Percentiles rank a stretch among this genome's conserved stretches.
Conservation (phyloP, 1,284 basidiomycete genomes). For the Takashimella tepidaria region DNA sequence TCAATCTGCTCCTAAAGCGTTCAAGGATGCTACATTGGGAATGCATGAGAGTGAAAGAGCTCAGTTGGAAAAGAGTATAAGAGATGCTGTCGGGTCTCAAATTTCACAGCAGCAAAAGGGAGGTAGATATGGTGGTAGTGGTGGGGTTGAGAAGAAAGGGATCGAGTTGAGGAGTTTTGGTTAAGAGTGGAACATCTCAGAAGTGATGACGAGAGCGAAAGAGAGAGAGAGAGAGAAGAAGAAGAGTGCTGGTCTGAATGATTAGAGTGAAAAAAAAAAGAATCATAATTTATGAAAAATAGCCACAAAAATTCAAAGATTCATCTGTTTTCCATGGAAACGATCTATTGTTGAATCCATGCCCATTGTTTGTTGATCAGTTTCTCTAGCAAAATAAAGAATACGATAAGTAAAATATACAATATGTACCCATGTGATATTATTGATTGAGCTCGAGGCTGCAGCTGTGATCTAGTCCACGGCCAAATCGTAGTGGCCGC, state of each 20-base stretch:
- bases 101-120: slow-evolving; percentile 32
- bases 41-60: slow-evolving; percentile 61
- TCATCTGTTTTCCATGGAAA: not conserved
- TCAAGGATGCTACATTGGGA: slow-evolving; percentile 77
- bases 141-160: slow-evolving; percentile 26
- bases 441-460: too few species aligned
- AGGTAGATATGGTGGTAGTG: slow-evolving; percentile 40
- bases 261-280: not conserved
- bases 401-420: too few species aligned
- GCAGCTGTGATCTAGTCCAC: too few species aligned
- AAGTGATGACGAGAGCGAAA: not conserved
- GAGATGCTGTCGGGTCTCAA: slow-evolving; percentile 62
- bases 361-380: too few species aligned
- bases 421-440: too few species aligned
- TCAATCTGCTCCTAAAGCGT: slow-evolving; percentile 64
- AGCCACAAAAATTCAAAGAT: not conserved
- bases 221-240: not conserved
- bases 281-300: not conserved
- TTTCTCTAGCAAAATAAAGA: too few species aligned
- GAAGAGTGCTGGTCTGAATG: not conserved
- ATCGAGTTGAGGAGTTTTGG: slow-evolving; percentile 46
- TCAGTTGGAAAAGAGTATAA: slow-evolving; percentile 69
- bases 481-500: too few species aligned
- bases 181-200: too few species aligned
- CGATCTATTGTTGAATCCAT: too few species aligned